phyloP scores from a whole-genome alignment of 768 basidiomycete species.

The Naematelia aurantialba region DNA sequence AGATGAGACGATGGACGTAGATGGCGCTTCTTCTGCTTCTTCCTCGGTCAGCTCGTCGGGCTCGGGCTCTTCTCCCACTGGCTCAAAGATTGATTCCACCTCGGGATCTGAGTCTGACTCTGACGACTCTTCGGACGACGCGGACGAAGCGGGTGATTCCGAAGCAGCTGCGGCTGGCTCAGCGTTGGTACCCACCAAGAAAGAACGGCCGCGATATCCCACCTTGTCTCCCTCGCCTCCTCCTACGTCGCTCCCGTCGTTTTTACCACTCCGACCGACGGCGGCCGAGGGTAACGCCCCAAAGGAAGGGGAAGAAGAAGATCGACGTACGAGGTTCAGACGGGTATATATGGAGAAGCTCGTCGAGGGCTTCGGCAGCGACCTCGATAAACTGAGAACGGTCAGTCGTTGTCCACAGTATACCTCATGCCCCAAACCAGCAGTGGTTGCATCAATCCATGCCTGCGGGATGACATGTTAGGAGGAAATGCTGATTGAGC shows the following conservation, averaged over 20 bases:
- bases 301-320: conserved; percentile 21
- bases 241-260: conserved; percentile 30
- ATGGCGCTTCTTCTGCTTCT: conserved; percentile 14
- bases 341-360: conserved; percentile 45
- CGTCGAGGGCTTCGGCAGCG: conserved; percentile 39
- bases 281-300: conserved; percentile 11
- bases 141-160: conserved; percentile 9
- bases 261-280: conserved; percentile 16
- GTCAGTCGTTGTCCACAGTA: conserved; percentile 17
- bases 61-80: conserved; percentile 4
- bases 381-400: conserved; percentile 40
- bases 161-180: conserved; percentile 10
- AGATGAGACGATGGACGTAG: conserved; percentile 2
- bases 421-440: neutral
- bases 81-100: conserved; percentile 15
- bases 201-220: conserved; percentile 16
- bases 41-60: conserved; percentile 23
- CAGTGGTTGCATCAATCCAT: neutral
- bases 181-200: conserved; percentile 4
- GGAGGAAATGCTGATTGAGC: conserved; percentile 17
- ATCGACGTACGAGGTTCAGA: conserved; percentile 32
- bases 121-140: conserved; percentile 30
- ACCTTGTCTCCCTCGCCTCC: conserved; percentile 37
- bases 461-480: neutral
- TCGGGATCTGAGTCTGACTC: conserved; percentile 29